Base-by-base conservation (phyloP, 2,329 filamentous ascomycete species). In the Xylaria multiplex region DNA sequence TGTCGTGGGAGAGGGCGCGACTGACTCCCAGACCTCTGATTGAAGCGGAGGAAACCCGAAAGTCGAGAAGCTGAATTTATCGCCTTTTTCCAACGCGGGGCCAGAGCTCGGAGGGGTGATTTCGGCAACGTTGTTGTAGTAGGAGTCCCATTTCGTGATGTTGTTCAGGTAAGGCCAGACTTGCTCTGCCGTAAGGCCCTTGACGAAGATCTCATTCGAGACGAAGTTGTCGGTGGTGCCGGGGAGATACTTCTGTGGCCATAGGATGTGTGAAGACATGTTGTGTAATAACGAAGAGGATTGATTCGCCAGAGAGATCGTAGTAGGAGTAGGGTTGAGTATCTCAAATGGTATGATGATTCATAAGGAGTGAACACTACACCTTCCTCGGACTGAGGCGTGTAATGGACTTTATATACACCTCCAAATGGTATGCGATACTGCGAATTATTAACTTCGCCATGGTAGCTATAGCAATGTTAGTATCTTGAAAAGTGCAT, bases 191-290 rank as follows among this genome's bases (percentile, higher is more conserved):
- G 70, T 73, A 59, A 77, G 64, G 22, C 72, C 74, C 42, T 70
- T 72, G 43, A 67, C 73, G 57, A 74, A 73, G 14, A 74, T 66
- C 32, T 77, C 75, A 53, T 76, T 77, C 22, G 73, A 75, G 19
- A 75, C 72, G 40, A 70, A 76, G 56, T 76, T 76, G 63, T 77
- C 74, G 6, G 74, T 76, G 1, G 68, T 73, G 22, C 74, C 74
- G 1, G 74, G 75, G 0, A 72, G 71, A 62, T 69, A 76, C 19
- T 71, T 65, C 42, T 69, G 46, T 2, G 74, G 74, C 75, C 74
- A 77, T 35, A 62, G 64, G 50, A 76, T 74, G 52, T 69, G 61
- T 1, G 70, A 72, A 45, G 54, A 19, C 61, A 59, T 46, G 19
- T 42, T n/a, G 16, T 7, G 1, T 42, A 30, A 40, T 4, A 2